Evolutionary conservation across 139 green algal species (phyloP), one percentile per base, ranked within the genome.

Genomic region (Micromonas commoda): DNA sequence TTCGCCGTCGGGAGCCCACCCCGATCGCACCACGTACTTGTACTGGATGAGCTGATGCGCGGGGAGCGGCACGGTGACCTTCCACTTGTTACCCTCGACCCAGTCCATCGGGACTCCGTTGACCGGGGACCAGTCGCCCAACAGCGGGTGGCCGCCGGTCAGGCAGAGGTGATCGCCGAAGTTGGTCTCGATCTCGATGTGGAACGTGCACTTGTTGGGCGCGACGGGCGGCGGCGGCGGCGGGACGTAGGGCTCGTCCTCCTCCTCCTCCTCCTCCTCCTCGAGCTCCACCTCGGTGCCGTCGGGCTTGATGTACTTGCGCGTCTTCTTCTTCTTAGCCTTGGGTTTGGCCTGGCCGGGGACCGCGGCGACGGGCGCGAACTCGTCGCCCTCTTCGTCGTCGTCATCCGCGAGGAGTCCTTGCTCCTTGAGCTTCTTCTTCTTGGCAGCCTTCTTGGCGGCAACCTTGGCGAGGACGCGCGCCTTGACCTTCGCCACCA

Each of bases 11-110:
- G 34, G 35, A 24, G 20, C 33, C 70, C 70, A 77, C 5, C 70
- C 70, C 4, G 4, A 68, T 9, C 70, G 70, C 16, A 77, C 54
- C 35, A 77, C 70, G 70, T 77, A 77, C 70, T 77, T 77, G 70
- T 77, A 77, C 70, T 77, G n/a, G 32, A 64, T 5, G 20, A 77
- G n/a, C 4, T 13, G 16, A 37, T 24, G 28, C 23, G 16, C 19
- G 37, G 70, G 70, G n/a, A 77, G 39, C 16, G 9, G 6, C 6
- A 64, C n/a, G 4, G 19, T 64, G 19, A 13, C 70, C 13, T 13
- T 65, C 70, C 70, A 77, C 20, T 34, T 34, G 6, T 6, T 5
- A n/a, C 34, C 70, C 31, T 77, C 70, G 70, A 77, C 37, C 21
- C 24, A 77, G 70, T 77, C 70, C 38, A 77, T 64, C 35, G 70